Evolutionary conservation across 805 yeast genomes (phyloP).

Genomic region (Diddensiella caesifluorescens): DNA sequence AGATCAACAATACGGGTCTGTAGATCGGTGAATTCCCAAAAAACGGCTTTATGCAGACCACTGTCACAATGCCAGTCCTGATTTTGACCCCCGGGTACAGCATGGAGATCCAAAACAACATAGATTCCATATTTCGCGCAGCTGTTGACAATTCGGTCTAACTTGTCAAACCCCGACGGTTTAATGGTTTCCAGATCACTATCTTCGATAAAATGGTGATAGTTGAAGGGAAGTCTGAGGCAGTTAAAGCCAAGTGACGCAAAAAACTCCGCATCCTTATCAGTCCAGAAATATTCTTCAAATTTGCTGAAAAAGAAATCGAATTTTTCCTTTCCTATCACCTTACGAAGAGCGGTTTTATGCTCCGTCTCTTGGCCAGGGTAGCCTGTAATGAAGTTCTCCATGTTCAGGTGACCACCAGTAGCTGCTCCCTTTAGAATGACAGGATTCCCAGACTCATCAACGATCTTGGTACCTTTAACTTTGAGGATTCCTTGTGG

Average conservation of each 20-base stretch:
- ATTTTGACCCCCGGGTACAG: constrained; percentile 50
- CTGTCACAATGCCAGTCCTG: constrained; percentile 53
- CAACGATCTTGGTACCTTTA: constrained; percentile 46
- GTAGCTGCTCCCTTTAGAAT: constrained; percentile 45
- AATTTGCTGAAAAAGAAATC: constrained; percentile 47
- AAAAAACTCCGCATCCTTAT: constrained; percentile 44
- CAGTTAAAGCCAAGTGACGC: constrained; percentile 41
- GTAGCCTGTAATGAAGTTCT: constrained; percentile 51
- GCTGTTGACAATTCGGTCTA: constrained; percentile 41
- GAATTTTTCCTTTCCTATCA: constrained; percentile 44
- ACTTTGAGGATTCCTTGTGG: constrained; percentile 38
- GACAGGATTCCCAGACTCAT: constrained; percentile 36
- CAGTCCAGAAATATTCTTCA: constrained; percentile 51
- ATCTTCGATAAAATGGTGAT: constrained; percentile 45
- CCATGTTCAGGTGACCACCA: constrained; percentile 48
- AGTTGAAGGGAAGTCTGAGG: constrained; percentile 48
- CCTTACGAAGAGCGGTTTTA: constrained; percentile 37
- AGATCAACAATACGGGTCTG: constrained; percentile 44
- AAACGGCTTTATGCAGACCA: constrained; percentile 42
- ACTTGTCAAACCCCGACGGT: constrained; percentile 41
- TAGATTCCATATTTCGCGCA: constrained; percentile 45
- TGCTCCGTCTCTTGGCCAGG: constrained; percentile 52
- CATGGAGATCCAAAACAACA: constrained; percentile 45
- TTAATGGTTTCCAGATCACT: constrained; percentile 41
- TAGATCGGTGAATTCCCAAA: constrained; percentile 47